Conservation (phyloP, 345 rosid species). For the Brassica rapa region DNA sequence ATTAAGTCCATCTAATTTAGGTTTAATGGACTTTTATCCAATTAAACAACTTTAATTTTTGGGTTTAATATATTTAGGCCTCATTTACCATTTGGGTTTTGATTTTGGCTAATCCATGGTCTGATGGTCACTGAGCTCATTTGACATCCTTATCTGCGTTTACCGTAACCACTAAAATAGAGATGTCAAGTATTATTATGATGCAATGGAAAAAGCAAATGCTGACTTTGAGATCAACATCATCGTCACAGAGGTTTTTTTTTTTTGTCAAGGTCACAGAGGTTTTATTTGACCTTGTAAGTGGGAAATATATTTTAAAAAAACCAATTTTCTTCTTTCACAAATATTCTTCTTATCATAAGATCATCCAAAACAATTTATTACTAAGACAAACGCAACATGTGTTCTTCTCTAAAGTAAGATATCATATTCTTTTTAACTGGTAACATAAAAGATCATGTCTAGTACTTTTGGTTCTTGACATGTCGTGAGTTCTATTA, state of each 20-base stretch:
- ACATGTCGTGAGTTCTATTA: neutral
- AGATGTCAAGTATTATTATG: slow-evolving; percentile 8
- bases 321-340: neutral
- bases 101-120: too few species aligned
- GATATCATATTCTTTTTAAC: neutral
- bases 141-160: neutral
- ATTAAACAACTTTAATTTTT: too few species aligned
- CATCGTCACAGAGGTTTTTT: slow-evolving; percentile 26
- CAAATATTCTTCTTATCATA: neutral
- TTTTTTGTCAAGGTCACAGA: neutral
- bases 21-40: too few species aligned
- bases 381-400: neutral
- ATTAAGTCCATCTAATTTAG: too few species aligned
- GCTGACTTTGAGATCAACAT: slow-evolving; percentile 28
- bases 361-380: neutral
- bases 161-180: neutral
- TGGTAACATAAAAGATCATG: neutral
- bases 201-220: slow-evolving; percentile 6
- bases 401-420: neutral
- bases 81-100: too few species aligned
- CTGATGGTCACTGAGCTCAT: too few species aligned
- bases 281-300: slow-evolving; percentile 29
- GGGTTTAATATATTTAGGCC: too few species aligned
- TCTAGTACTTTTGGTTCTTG: slow-evolving; percentile 1
- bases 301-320: neutral